Evolutionary conservation across 2,329 filamentous ascomycete genomes (phyloP), one percentile per base, ranked within the genome.

Genomic region (Tolypocladium album): DNA sequence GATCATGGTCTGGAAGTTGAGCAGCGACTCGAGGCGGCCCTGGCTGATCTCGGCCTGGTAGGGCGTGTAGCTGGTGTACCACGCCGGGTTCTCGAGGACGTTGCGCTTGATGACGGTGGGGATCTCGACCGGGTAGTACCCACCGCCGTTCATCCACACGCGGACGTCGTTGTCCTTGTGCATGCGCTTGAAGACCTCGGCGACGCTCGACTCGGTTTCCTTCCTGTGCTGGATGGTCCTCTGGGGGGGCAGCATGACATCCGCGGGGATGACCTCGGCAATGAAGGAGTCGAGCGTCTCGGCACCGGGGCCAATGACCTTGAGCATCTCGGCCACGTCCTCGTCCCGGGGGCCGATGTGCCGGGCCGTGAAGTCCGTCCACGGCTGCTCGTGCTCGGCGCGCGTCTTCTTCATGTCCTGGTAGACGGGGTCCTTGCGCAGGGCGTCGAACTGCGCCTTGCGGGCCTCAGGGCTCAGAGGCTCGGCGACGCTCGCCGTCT

Each of bases 31-130:
- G 63, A 97, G 76, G 59, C 93, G 87, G 42, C 93, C 93, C 76
- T 97, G 93, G 72, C 92, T 96, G 78, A 97, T 96, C 77, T 97
- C 93, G 2, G 93, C 89, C 77, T 97, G 93, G 75, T 97, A 97
- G 20, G 93, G 93, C 0, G 93, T 97, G 74, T 97, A 97, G 76
- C 92, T 96, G 47, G 93, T 97, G 74, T 97, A 97, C 93, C 93
- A 97, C 12, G 88, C 92, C 6, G 93, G 93, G 72, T 89, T 93
- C 79, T 97, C 92, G 61, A 97, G 78, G 5, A 97, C 82, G 71
- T 97, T 97, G 66, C 92, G 83, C 79, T 94, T 90, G 72, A 97
- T 96, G 60, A 97, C 92, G 60, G 90, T 84, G 5, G 93, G 93
- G 0, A 90, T 88, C 66, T 88, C 83, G n/a, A 91, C 93, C 42